Evolutionary conservation across 768 basidiomycete species (phyloP), one percentile per base, ranked within the genome.

Genomic region (Mycena vulgaris): DNA sequence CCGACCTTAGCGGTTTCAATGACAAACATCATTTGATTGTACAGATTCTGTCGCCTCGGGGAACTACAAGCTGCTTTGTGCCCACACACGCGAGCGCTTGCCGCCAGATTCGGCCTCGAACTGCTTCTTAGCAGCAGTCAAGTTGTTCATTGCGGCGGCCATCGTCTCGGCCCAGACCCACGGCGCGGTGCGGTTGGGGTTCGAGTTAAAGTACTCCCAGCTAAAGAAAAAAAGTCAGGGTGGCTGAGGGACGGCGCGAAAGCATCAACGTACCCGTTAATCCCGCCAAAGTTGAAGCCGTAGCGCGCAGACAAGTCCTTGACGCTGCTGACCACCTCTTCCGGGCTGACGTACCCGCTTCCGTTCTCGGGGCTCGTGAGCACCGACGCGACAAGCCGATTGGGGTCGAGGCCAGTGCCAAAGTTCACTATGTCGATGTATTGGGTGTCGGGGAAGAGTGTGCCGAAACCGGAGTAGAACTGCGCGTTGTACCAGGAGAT

Each of bases 131-230:
- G 59, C 52, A 1, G 31, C 27, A 9, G 48, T 51, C 59, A 60
- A 9, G 13, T 48, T 52, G n/a, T 17, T 28, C 58, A 70, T 65
- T 10, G 71, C 71, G 17, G 2, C 40, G 21, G 42, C 5, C 56
- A 73, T 73, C 35, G 23, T 53, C 45, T 73, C 47, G 2, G 77
- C 75, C 76, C 76, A 78, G 16, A 52, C 7, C 74, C 69, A 73
- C 7, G 76, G 76, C 19, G 63, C 49, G 4, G 53, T 70, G 4
- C 19, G 23, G n/a, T 74, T 67, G 2, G 77, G 77, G 13, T 71
- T 28, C 3, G 77, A 76, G 63, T 75, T 77, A 63, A 77, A 77
- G 58, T 78, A 78, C 42, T 78, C 77, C 76, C 76, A 73, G 17
- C 67, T 72, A 30, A 8, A 42, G 39, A n/a, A 30, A 23, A 16